Evolutionary conservation across 2,329 filamentous ascomycete species (phyloP), one percentile per base, ranked within the genome.

Genomic region (Claviceps digitariae): DNA sequence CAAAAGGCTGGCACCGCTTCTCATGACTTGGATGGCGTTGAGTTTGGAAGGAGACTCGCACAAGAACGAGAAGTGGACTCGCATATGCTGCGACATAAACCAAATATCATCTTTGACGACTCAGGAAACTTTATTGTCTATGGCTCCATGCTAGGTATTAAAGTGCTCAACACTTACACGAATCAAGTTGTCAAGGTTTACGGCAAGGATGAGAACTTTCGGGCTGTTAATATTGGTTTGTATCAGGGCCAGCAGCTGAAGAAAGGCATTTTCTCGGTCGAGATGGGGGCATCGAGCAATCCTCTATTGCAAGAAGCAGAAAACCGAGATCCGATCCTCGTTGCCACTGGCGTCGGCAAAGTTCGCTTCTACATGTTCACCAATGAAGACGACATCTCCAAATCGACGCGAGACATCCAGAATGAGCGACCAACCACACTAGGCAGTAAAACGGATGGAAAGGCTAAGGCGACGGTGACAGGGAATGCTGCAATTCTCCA

Each of bases 331-430:
- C 90, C 94, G 0, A 91, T 97, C 64, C 74, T 98, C 8, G 79
- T 94, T 46, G 78, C 81, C 10, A 97, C 93, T 0, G 91, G 84
- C 0, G 84, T 87, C 47, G 86, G 84, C 57, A 97, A 95, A 70
- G 81, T 86, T 29, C 86, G 94, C 43, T 98, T 98, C 72, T 98
- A 96, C 76, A 90, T 97, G 82, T 98, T 96, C 69, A 95, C 88
- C 38, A 95, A 96, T 67, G 87, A 95, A 41, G 80, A 84, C 40
- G 86, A 89, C 25, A 78, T 93, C 51, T 85, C 83, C 59, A 95
- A 91, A 67, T 85, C 86, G 8, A 84, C 84, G 38, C 83, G 93
- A 59, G 93, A 98, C 66, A 78, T 98, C 12, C 90, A 95, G 61
- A 98, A 98, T 66, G 93, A 98, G 70, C 90, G 90, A 61, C 93